These are phyloP conservation scores for Datisca glomerata DNA, from an alignment of 306 rosid genomes.

Conservation along the genomic window DNA sequence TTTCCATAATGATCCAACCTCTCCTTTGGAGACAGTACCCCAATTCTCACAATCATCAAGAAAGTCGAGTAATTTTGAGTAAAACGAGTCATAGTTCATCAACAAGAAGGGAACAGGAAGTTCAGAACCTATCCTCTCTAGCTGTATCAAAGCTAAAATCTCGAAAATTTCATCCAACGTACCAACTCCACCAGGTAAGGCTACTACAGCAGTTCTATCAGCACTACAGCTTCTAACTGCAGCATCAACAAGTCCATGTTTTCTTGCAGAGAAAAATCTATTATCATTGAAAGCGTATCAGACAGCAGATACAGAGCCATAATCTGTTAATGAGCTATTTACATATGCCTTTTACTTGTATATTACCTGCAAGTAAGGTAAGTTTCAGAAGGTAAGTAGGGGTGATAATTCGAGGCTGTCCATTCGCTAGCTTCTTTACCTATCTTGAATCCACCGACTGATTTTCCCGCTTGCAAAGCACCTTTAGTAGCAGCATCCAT, in stretches of 20 bases:
- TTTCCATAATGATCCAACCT: constrained; percentile 72
- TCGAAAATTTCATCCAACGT: constrained; percentile 87
- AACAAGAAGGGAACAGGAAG: constrained; percentile 61
- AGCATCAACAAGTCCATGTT: constrained; percentile 92
- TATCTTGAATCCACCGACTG: constrained; percentile 82
- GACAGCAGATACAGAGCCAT: too few relatives aligned
- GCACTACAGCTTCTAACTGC: constrained; percentile 44
- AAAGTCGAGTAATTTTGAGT: constrained; percentile 64
- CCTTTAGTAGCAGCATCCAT: constrained; percentile 94
- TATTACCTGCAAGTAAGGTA: constrained; percentile 79
- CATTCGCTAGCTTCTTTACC: constrained; percentile 78
- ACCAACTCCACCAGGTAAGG: constrained; percentile 90
- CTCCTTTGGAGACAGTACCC: constrained; percentile 78
- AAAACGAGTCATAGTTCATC: constrained; percentile 84
- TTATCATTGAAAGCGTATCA: constrained; percentile 15
- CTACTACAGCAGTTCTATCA: constrained; percentile 67
- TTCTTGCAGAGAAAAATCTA: constrained; percentile 96
- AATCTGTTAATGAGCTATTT: too few relatives aligned
- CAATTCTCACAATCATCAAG: constrained; percentile 48
- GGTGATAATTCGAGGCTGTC: constrained; percentile 69
- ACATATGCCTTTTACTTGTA: background rate
- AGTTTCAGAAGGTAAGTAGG: constrained; percentile 60
- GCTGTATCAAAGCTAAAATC: constrained; percentile 65
- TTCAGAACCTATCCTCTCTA: constrained; percentile 69
- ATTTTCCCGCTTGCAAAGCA: constrained; percentile 60